These are phyloP conservation scores for Gypsophila paniculata DNA, from an alignment of 179 eudicot genomes.

Conservation along the genomic window DNA sequence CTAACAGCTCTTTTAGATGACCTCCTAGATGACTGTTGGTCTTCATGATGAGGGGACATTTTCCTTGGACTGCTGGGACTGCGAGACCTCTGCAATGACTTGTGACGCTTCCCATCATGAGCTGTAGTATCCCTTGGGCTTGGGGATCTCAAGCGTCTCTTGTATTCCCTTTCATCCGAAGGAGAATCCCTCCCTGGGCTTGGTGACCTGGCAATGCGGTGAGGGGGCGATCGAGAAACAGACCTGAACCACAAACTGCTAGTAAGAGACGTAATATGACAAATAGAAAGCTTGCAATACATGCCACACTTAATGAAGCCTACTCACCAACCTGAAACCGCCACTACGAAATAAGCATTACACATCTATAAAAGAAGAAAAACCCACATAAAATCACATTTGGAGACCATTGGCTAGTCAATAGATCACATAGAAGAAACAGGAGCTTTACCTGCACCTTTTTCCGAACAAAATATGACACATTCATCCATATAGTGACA, in stretches of 20 bases:
- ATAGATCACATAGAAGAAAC: conserved; percentile 35
- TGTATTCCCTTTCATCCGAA: conserved; percentile 30
- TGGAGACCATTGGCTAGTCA: conserved; percentile 5
- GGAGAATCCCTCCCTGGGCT: conserved; percentile 35
- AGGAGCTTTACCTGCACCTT: conserved; percentile 71
- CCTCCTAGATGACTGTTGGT: conserved; percentile 20
- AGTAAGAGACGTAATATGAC: conserved; percentile 7
- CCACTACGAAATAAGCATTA: neutral
- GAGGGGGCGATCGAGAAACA: conserved; percentile 44
- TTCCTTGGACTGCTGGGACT: conserved; percentile 30
- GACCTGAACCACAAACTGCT: conserved; percentile 43
- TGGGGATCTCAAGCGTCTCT: conserved; percentile 28
- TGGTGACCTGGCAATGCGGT: conserved; percentile 35
- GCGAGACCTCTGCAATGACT: conserved; percentile 31
- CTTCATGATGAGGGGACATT: conserved; percentile 37
- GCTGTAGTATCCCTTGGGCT: conserved; percentile 37
- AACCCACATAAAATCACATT: neutral
- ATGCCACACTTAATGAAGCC: neutral
- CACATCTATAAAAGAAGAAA: neutral
- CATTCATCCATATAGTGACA: conserved; percentile 44
- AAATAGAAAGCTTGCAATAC: neutral
- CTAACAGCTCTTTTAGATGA: neutral
- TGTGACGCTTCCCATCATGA: conserved; percentile 29
- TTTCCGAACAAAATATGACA: conserved; percentile 50
- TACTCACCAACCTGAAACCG: neutral